Evolutionary conservation across 164 flowering plant species (phyloP), one percentile per base, ranked within the genome.

Genomic region (Stephania yunnanensis): DNA sequence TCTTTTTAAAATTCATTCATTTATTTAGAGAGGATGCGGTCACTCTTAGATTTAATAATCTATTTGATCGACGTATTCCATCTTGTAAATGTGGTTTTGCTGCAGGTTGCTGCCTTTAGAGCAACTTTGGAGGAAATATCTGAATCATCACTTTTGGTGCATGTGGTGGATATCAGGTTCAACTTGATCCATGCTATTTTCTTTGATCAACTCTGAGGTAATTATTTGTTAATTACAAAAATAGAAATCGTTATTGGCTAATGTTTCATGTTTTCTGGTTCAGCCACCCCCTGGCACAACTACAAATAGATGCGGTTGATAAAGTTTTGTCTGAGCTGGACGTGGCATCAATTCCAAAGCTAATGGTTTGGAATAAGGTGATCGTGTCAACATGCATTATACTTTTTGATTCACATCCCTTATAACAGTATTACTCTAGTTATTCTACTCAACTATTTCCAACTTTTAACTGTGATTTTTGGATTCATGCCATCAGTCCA

Each of bases 281-380:
- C 91, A 95, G 97, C 82, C 99, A 95, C 81, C 91, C 97, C 19
- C 78, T 91, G 58, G 97, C 91, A 64, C 87, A 93, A 81, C 92
- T 88, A 83, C 97, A 95, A 80, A 87, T 91, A 50, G 90, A 87
- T 71, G 97, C 97, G 72, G 97, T 95, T 42, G 90, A 92, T 61
- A 90, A 89, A 78, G 96, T 95, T 84, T 78, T 95, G 50, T 86
- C 93, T 46, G 96, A 95, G 69, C 80, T 95, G 70, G 96, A 93
- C 74, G 91, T 90, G 48, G 84, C 85, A 75, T 84, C 91, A 76
- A 85, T 95, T 74, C 96, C 97, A 68, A 89, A 85, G 80, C 80
- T 93, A 80, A 87, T 85, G 73, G 92, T 93, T 11, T 95, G 97
- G 97, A 95, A 95, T 87, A 95, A 95, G 97, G 98, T 92, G 86